Conservation (phyloP, 805 yeast genomes). For the Cyberlindnera veronae region DNA sequence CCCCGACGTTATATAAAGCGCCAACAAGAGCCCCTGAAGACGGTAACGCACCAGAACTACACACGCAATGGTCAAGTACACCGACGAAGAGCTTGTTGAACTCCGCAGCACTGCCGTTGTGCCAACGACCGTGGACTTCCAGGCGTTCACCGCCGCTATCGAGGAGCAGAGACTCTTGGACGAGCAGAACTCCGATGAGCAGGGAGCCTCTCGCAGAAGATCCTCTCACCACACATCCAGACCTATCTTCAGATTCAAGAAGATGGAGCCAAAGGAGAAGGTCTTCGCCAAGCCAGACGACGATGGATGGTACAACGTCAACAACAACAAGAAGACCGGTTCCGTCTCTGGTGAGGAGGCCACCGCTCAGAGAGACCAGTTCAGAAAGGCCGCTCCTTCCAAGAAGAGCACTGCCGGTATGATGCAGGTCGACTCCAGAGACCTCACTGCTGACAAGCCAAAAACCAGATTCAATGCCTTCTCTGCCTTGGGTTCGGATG, state of each 20-base stretch:
- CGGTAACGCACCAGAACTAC: not conserved
- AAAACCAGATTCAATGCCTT: slow-evolving; percentile 73
- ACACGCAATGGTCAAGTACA: slow-evolving; percentile 41
- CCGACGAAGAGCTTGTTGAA: slow-evolving; percentile 65
- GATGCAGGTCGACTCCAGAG: slow-evolving; percentile 71
- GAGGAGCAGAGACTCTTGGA: slow-evolving; percentile 57
- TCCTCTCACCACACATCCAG: slow-evolving; percentile 43
- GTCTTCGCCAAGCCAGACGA: slow-evolving; percentile 52
- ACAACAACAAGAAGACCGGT: slow-evolving; percentile 31
- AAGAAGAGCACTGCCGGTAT: slow-evolving; percentile 70
- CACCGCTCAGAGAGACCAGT: slow-evolving; percentile 43
- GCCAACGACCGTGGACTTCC: slow-evolving; percentile 61
- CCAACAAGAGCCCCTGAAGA: not conserved
- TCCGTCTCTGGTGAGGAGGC: slow-evolving; percentile 47
- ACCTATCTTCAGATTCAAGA: slow-evolving; percentile 57
- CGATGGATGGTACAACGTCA: slow-evolving; percentile 79
- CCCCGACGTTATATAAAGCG: not conserved
- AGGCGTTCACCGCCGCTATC: slow-evolving; percentile 60
- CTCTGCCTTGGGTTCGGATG: slow-evolving; percentile 52
- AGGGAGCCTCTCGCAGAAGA: slow-evolving; percentile 44
- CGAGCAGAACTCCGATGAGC: slow-evolving; percentile 25
- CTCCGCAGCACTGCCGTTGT: slow-evolving; percentile 53
- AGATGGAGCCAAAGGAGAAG: slow-evolving; percentile 28
- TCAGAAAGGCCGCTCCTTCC: slow-evolving; percentile 43
- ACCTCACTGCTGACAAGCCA: slow-evolving; percentile 64